Conservation (phyloP, 768 basidiomycete genomes). For the Hygrocybe punicea region DNA sequence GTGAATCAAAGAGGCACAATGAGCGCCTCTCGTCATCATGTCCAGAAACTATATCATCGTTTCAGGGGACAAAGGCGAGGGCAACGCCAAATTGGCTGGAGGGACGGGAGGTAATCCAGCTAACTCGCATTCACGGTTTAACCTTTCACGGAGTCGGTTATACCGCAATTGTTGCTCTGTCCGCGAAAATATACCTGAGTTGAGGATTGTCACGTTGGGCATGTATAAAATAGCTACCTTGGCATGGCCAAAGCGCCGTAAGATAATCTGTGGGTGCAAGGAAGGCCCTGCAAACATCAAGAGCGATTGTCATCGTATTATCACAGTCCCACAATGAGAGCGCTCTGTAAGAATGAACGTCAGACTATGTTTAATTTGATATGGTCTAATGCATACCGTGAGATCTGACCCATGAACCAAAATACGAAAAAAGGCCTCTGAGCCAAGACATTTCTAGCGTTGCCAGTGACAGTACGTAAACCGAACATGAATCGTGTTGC, state of each 20-base stretch:
- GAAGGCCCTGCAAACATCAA: conserved; percentile 62
- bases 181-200: neutral
- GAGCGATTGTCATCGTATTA: conserved; percentile 51
- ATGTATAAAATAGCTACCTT: conserved; percentile 37
- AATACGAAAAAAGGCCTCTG: conserved; percentile 65
- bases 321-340: conserved; percentile 62
- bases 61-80: conserved; percentile 9
- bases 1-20: no score
- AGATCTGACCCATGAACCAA: conserved; percentile 74
- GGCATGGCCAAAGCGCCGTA: conserved; percentile 61
- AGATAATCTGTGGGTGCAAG: conserved; percentile 60
- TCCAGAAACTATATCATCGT: neutral
- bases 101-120: conserved; percentile 48
- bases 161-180: conserved; percentile 54
- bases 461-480: conserved; percentile 58
- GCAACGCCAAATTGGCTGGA: conserved; percentile 37
- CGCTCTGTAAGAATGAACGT: conserved; percentile 35
- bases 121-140: conserved; percentile 44
- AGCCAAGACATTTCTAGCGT: conserved; percentile 45
- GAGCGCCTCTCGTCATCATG: no score
- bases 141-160: conserved; percentile 43
- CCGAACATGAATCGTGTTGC: conserved; percentile 59
- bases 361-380: conserved; percentile 5
- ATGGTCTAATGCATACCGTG: conserved; percentile 43
- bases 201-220: neutral